These are phyloP conservation scores for Aspergillus awamori DNA, from an alignment of 2,329 filamentous ascomycete species.

Conservation along the genomic window DNA sequence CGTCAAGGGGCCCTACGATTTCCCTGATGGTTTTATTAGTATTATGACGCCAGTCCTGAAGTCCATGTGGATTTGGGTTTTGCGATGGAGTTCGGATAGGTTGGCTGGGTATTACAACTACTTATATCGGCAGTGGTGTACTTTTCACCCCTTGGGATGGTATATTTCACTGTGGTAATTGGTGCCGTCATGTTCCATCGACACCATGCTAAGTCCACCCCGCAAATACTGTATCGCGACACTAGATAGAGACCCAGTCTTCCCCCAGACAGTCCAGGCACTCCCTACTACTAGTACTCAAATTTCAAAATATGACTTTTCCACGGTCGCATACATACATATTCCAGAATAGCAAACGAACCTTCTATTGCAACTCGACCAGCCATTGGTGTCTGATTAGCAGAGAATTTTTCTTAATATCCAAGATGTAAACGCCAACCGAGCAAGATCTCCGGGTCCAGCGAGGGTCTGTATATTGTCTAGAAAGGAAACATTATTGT, in stretches of 20 bases:
- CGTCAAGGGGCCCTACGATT: neutral
- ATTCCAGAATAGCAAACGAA: neutral
- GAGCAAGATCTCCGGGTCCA: neutral
- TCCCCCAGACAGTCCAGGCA: constrained; percentile 5
- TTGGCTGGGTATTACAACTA: neutral
- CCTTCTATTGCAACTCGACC: neutral
- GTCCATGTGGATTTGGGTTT: neutral
- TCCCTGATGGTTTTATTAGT: no score
- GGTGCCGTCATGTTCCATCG: neutral
- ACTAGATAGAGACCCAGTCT: constrained; percentile 6
- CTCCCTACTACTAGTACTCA: neutral
- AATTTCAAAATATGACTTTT: neutral
- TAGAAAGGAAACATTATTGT: constrained; percentile 8
- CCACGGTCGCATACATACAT: neutral
- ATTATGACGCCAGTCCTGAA: neutral
- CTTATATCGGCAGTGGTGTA: neutral
- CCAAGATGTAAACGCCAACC: neutral
- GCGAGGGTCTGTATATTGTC: neutral
- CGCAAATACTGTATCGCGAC: constrained; percentile 9
- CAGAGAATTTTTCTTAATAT: neutral
- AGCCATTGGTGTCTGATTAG: neutral
- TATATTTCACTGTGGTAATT: neutral
- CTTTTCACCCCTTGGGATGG: neutral
- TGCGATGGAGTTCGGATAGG: neutral
- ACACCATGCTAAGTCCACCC: constrained; percentile 3